Percentiles rank a stretch among this genome's conserved stretches.
Evolutionary conservation across 345 rosid species (phyloP).

Genomic region (Eucalyptus curtisii): DNA sequence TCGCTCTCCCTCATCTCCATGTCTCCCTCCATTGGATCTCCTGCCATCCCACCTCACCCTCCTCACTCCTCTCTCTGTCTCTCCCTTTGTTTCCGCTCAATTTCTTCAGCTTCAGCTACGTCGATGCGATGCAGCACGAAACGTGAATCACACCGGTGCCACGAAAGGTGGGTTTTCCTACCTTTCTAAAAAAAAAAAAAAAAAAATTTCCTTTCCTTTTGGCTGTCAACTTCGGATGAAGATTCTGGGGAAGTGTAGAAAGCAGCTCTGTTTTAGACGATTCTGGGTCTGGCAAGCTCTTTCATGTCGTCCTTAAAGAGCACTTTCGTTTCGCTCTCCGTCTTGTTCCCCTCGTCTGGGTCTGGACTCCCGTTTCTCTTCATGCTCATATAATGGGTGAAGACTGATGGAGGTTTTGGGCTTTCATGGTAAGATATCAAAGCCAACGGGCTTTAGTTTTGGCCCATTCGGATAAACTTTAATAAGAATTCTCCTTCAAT

Average conservation of each 20-base stretch:
- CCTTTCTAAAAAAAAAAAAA: too few relatives aligned
- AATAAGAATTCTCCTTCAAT: rapidly evolving
- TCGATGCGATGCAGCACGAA: not conserved
- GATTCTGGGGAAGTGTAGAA: not conserved
- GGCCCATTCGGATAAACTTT: not conserved
- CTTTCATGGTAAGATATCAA: not conserved
- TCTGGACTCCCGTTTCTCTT: not conserved
- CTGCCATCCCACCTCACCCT: not conserved
- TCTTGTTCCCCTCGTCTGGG: not conserved
- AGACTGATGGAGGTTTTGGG: not conserved
- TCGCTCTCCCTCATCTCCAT: conserved; percentile 10
- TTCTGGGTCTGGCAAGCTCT: not conserved
- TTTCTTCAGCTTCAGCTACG: not conserved
- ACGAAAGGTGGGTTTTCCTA: not conserved
- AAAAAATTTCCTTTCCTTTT: not conserved
- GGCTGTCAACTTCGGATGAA: not conserved
- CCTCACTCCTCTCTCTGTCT: not conserved
- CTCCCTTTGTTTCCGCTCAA: not conserved
- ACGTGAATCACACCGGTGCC: not conserved
- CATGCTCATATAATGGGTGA: not conserved
- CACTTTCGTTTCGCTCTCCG: too few relatives aligned
- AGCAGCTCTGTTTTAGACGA: not conserved
- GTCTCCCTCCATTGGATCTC: not conserved
- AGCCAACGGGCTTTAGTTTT: not conserved
- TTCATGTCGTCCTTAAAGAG: not conserved